Conservation (phyloP, 2,329 filamentous ascomycete genomes). For the Microcyclosporella mali region DNA sequence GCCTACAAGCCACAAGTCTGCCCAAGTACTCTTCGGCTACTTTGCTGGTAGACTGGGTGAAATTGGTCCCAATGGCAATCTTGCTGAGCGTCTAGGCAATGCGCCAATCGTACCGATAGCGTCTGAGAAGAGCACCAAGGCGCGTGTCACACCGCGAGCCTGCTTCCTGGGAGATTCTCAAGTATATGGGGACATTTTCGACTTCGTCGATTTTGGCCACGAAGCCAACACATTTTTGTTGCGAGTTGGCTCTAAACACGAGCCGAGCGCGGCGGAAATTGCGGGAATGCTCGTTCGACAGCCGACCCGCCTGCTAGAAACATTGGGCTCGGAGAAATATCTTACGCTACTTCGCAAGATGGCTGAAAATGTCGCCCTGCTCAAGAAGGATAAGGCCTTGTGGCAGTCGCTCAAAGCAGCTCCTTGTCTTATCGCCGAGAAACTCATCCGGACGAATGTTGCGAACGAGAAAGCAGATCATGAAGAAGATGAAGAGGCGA, state of each 20-base stretch:
- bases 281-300: slow-evolving; percentile 77
- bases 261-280: slow-evolving; percentile 82
- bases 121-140: slow-evolving; percentile 18
- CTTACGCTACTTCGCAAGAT: slow-evolving; percentile 73
- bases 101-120: slow-evolving; percentile 66
- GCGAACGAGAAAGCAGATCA: slow-evolving; percentile 45
- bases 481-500: slow-evolving; percentile 38
- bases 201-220: slow-evolving; percentile 89
- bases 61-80: slow-evolving; percentile 52
- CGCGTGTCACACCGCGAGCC: slow-evolving; percentile 59
- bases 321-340: slow-evolving; percentile 82
- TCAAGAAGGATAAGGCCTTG: slow-evolving; percentile 74
- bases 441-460: slow-evolving; percentile 56
- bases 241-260: slow-evolving; percentile 81
- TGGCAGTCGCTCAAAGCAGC: slow-evolving; percentile 69
- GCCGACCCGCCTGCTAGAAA: slow-evolving; percentile 72
- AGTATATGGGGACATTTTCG: slow-evolving; percentile 83
- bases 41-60: slow-evolving; percentile 72
- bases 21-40: slow-evolving; percentile 71
- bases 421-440: slow-evolving; percentile 75
- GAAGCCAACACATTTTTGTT: slow-evolving; percentile 85
- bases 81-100: slow-evolving; percentile 55
- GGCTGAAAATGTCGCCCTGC: slow-evolving; percentile 60
- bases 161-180: slow-evolving; percentile 72
- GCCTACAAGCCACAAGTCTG: slow-evolving; percentile 60